A percentile compares a stretch with the other conserved stretches of the same genome.
Evolutionary conservation across 768 basidiomycete species (phyloP).

Genomic region (Mycena vitilis): DNA sequence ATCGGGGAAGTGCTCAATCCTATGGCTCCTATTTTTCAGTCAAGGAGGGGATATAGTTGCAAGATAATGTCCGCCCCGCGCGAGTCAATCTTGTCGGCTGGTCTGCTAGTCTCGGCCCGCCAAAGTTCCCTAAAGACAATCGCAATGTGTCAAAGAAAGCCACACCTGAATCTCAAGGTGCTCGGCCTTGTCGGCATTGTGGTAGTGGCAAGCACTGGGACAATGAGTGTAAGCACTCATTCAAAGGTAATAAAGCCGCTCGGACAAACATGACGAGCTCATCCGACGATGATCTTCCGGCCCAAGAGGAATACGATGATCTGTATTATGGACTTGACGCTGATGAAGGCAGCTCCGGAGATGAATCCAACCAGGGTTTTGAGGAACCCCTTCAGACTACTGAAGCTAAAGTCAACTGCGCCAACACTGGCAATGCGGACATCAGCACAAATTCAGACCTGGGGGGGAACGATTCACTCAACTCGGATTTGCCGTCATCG

Average conservation of each 20-base stretch:
- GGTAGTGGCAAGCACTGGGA: not conserved
- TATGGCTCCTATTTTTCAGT: not conserved
- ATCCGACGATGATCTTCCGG: conserved; percentile 28
- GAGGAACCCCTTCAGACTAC: conserved; percentile 31
- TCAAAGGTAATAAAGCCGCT: conserved; percentile 19
- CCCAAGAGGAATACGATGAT: conserved; percentile 44
- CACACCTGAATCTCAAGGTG: not conserved
- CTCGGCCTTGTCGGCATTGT: not conserved
- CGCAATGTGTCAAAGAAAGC: too few relatives aligned
- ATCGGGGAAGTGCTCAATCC: conserved; percentile 10
- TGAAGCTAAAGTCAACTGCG: too few relatives aligned
- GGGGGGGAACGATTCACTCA: too few relatives aligned
- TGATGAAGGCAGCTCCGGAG: conserved; percentile 9
- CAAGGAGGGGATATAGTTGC: not conserved
- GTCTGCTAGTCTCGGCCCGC: not conserved
- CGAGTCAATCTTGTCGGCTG: conserved; percentile 21
- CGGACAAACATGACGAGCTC: conserved; percentile 35
- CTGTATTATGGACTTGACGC: conserved; percentile 33
- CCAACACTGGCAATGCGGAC: too few relatives aligned
- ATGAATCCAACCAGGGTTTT: conserved; percentile 33
- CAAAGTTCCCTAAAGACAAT: too few relatives aligned
- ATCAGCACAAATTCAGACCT: too few relatives aligned
- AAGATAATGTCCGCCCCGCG: not conserved
- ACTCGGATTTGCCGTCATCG: too few relatives aligned
- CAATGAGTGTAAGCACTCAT: conserved; percentile 24